Evolutionary conservation across 805 yeast species (phyloP).

Genomic region (Yarrowia sp.): DNA sequence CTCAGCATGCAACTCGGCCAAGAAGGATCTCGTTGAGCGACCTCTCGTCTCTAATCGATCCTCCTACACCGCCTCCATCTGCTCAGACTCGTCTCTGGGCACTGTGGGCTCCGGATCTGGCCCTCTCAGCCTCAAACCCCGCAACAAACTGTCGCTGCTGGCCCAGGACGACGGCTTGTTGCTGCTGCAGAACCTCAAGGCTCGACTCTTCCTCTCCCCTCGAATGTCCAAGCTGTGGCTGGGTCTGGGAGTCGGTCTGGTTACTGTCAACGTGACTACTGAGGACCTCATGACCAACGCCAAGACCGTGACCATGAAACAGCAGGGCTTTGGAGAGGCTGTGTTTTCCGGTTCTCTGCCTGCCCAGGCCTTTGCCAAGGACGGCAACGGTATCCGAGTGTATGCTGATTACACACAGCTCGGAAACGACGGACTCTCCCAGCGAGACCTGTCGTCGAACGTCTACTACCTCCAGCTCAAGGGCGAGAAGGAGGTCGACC

Average conservation of each 20-base stretch:
- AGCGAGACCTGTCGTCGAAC: constrained; percentile 30
- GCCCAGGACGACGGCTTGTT: constrained; percentile 30
- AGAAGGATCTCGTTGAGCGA: constrained; percentile 35
- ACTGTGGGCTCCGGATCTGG: constrained; percentile 16
- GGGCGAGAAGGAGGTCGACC: constrained; percentile 32
- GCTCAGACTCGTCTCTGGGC: constrained; percentile 30
- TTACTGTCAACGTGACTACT: constrained; percentile 27
- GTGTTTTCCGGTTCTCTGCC: constrained; percentile 27
- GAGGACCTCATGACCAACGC: constrained; percentile 32
- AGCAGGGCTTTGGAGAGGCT: constrained; percentile 35
- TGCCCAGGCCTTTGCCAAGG: constrained; percentile 36
- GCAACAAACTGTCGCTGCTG: constrained; percentile 35
- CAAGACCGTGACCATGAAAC: constrained; percentile 38
- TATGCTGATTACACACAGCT: constrained; percentile 35
- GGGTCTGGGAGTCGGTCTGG: constrained; percentile 12
- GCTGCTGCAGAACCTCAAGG: constrained; percentile 36
- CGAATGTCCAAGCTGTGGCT: constrained; percentile 38
- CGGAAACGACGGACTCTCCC: constrained; percentile 10
- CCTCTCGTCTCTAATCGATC: constrained; percentile 9
- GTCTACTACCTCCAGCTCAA: constrained; percentile 35
- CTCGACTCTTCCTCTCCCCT: constrained; percentile 28
- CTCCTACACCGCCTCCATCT: constrained; percentile 27
- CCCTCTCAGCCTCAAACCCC: constrained; percentile 23
- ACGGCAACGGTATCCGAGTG: constrained; percentile 31
- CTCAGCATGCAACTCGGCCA: constrained; percentile 29